Evolutionary conservation across 2,329 filamentous ascomycete species (phyloP).

Genomic region (Falciphora oryzae): DNA sequence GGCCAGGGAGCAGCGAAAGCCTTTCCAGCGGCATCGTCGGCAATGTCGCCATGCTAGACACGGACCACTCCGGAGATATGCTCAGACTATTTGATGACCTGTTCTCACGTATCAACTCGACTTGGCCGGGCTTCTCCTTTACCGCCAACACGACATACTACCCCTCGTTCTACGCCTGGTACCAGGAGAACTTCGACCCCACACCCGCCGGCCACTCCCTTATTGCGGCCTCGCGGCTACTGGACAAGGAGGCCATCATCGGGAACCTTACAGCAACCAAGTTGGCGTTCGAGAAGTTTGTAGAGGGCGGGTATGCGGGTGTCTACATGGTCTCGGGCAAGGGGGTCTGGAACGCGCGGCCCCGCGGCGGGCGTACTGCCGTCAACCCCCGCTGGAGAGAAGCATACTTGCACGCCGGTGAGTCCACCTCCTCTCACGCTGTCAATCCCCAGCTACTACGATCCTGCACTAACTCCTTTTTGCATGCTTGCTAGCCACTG

Average conservation of each 20-base stretch:
- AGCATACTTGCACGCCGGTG: slow-evolving; percentile 17
- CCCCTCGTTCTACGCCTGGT: slow-evolving; percentile 17
- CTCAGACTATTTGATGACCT: slow-evolving; percentile 12
- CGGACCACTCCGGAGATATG: not conserved
- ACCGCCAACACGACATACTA: slow-evolving; percentile 10
- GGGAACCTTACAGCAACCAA: slow-evolving; percentile 11
- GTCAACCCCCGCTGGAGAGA: slow-evolving; percentile 20
- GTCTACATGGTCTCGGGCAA: slow-evolving; percentile 19
- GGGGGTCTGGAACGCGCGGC: slow-evolving; percentile 17
- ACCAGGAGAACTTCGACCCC: slow-evolving; percentile 19
- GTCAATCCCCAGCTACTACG: not conserved
- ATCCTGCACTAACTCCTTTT: not conserved
- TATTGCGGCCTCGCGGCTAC: slow-evolving; percentile 11
- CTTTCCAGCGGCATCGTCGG: slow-evolving; percentile 15
- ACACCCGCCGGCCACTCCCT: slow-evolving; percentile 13
- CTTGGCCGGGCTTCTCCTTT: slow-evolving; percentile 14
- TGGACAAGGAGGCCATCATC: slow-evolving; percentile 14
- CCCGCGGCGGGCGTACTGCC: slow-evolving; percentile 16
- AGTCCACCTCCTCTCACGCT: not conserved
- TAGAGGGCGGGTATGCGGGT: slow-evolving; percentile 14
- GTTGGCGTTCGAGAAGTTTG: slow-evolving; percentile 15
- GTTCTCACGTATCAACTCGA: slow-evolving; percentile 17
- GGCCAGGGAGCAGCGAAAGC: no score
- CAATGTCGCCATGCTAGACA: slow-evolving; percentile 14
- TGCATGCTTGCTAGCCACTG: not conserved